phyloP scores from a whole-genome alignment of 148 eudicot genomes.

The Fagopyrum esculentum region DNA sequence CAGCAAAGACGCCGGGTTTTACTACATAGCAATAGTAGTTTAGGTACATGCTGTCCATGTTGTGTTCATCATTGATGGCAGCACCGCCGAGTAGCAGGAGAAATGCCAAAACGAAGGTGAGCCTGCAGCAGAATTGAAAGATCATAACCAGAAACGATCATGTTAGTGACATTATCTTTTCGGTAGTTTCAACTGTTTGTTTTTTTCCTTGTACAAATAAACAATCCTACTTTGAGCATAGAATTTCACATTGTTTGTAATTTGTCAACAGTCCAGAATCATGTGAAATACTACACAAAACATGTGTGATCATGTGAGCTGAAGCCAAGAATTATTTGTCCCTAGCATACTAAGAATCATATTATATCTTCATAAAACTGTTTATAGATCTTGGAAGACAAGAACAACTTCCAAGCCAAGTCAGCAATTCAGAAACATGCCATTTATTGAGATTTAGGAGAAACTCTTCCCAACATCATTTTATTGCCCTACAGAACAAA shows the following conservation, averaged over 20 bases:
- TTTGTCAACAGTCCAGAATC: background rate
- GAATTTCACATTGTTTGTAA: background rate
- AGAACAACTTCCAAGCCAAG: no score
- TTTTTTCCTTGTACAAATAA: background rate
- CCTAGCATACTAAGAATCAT: background rate
- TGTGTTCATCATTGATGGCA: constrained; percentile 62
- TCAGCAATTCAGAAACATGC: no score
- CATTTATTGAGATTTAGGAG: no score
- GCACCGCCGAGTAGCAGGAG: constrained; percentile 66
- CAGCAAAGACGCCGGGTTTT: constrained; percentile 80
- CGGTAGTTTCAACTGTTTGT: background rate
- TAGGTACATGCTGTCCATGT: constrained; percentile 47
- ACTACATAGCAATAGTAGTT: constrained; percentile 62
- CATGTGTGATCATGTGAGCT: background rate
- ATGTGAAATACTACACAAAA: background rate
- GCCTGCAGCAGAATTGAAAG: constrained; percentile 33
- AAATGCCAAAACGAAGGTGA: constrained; percentile 65
- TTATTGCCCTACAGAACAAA: background rate
- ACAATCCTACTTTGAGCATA: background rate
- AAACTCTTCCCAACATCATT: no score
- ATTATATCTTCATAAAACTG: background rate
- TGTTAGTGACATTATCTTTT: background rate
- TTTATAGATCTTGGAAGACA: no score
- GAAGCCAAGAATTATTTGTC: background rate
- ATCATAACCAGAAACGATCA: background rate